Conservation (phyloP, 345 rosid species). For the Rubroshorea leprosula region DNA sequence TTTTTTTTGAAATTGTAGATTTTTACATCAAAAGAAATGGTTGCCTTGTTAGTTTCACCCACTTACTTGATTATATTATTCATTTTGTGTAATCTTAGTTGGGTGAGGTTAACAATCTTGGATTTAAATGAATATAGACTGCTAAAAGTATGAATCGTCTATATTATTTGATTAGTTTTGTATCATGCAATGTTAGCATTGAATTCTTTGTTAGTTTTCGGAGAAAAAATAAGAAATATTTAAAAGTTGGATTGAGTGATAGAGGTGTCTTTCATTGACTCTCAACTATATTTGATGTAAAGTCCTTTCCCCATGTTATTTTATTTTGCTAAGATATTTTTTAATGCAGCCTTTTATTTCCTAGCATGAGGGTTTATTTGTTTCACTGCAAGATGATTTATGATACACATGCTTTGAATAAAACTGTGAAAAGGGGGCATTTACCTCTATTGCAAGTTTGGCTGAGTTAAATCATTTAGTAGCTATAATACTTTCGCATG, state of each 20-base stretch:
- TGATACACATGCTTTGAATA: not conserved
- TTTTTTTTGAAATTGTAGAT: not conserved
- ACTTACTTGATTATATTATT: not conserved
- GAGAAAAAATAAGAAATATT: too few relatives aligned
- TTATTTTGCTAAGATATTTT: slow-evolving; percentile 1
- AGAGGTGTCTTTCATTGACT: not conserved
- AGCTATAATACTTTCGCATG: not conserved
- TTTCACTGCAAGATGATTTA: not conserved
- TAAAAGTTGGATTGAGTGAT: not conserved
- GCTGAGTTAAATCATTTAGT: not conserved
- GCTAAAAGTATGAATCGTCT: not conserved
- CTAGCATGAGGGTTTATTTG: not conserved
- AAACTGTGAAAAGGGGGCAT: not conserved
- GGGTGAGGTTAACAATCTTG: too few relatives aligned
- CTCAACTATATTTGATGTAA: not conserved
- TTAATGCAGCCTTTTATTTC: not conserved
- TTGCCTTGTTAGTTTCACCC: not conserved
- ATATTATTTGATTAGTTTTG: not conserved
- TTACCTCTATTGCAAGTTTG: not conserved
- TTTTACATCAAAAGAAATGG: not conserved
- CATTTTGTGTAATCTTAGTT: too few relatives aligned
- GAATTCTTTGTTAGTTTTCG: too few relatives aligned
- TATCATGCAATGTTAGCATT: not conserved
- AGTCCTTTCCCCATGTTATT: not conserved
- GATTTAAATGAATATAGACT: too few relatives aligned